These are phyloP conservation scores for Passalora sequoiae DNA, from an alignment of 2,329 filamentous ascomycete genomes.

Conservation along the genomic window DNA sequence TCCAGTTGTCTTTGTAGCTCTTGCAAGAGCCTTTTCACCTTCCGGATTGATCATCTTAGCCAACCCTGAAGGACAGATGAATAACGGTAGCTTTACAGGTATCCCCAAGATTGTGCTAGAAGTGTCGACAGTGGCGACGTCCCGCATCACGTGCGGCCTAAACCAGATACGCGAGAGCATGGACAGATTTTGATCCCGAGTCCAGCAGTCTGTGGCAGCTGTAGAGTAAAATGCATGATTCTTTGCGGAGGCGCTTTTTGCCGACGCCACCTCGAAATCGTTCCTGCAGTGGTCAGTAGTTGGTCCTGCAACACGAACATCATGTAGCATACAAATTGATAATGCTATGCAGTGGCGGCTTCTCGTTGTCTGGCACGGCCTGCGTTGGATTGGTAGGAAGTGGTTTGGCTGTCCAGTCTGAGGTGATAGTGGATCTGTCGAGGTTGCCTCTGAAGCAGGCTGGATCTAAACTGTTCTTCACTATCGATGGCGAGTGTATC, in stretches of 20 bases:
- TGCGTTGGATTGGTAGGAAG: conserved; percentile 13
- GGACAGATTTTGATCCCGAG: conserved; percentile 19
- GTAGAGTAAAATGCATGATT: conserved; percentile 25
- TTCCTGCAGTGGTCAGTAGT: conserved; percentile 8
- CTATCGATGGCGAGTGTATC: conserved; percentile 43
- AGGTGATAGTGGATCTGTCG: conserved; percentile 24
- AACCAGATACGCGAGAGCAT: conserved; percentile 24
- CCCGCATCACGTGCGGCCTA: conserved; percentile 23
- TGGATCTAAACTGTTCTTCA: conserved; percentile 38
- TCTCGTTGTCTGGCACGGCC: conserved; percentile 26
- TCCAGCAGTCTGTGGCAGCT: conserved; percentile 24
- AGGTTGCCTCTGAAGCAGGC: conserved; percentile 36
- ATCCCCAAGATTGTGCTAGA: conserved; percentile 23
- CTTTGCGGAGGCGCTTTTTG: conserved; percentile 18
- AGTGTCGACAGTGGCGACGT: conserved; percentile 23
- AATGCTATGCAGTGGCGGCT: conserved; percentile 43
- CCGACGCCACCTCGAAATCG: conserved; percentile 24
- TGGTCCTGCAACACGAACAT: conserved; percentile 13
- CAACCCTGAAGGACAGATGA: conserved; percentile 34
- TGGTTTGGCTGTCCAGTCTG: conserved; percentile 10
- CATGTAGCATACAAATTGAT: conserved; percentile 32
- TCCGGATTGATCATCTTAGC: conserved; percentile 33
- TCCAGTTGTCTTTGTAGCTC: conserved; percentile 22
- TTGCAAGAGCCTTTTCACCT: conserved; percentile 34
- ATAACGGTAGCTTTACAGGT: conserved; percentile 30